A percentile compares a stretch with the other conserved stretches of the same genome.
Conservation (phyloP, 2,329 filamentous ascomycete genomes). For the Pseudogymnoascus sp. region DNA sequence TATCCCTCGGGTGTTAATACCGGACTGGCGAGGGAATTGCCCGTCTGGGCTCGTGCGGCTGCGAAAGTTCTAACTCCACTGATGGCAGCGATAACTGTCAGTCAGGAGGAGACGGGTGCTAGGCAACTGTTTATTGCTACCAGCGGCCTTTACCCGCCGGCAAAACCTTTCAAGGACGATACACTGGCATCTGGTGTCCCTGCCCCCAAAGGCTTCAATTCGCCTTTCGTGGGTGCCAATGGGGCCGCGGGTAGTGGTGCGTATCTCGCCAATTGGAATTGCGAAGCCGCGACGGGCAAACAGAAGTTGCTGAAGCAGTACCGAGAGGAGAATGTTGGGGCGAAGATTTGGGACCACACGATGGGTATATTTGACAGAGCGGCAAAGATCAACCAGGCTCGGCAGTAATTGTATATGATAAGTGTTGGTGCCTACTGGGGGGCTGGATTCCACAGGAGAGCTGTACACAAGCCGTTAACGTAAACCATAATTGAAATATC, state of each 20-base stretch:
- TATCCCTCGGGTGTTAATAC: slow-evolving; percentile 42
- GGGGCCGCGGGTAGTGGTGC: slow-evolving; percentile 19
- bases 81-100: slow-evolving; percentile 14
- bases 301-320: slow-evolving; percentile 19
- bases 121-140: slow-evolving; percentile 25
- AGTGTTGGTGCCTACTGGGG: slow-evolving; percentile 23
- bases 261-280: slow-evolving; percentile 23
- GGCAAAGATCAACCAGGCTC: slow-evolving; percentile 19
- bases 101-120: slow-evolving; percentile 22
- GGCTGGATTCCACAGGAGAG: too few species aligned
- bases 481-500: too few species aligned
- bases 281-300: slow-evolving; percentile 15
- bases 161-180: slow-evolving; percentile 13
- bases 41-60: slow-evolving; percentile 12
- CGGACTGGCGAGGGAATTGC: slow-evolving; percentile 31
- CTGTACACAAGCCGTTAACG: too few species aligned
- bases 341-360: slow-evolving; percentile 25
- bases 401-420: neutral
- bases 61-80: slow-evolving; percentile 17
- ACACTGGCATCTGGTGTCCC: slow-evolving; percentile 17
- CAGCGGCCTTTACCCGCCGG: slow-evolving; percentile 23
- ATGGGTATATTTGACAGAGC: slow-evolving; percentile 22
- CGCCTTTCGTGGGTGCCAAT: neutral
- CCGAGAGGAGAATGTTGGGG: slow-evolving; percentile 17
- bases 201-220: slow-evolving; percentile 11